Conservation (phyloP, 2,329 filamentous ascomycete genomes). For the Xylogone sp. region DNA sequence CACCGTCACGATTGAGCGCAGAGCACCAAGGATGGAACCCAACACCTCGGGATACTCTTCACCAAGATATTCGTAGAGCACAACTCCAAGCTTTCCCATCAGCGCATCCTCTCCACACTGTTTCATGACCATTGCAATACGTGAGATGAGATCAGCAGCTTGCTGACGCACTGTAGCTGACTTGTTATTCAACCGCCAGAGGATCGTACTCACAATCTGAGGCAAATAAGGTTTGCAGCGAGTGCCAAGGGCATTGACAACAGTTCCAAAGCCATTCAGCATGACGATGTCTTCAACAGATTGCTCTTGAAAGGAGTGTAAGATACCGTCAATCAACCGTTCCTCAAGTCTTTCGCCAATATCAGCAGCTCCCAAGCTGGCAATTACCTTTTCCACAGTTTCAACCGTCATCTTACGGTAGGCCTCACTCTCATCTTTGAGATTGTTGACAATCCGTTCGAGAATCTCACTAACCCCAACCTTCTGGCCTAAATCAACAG, state of each 20-base stretch:
- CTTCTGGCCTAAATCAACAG: constrained; percentile 94
- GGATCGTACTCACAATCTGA: constrained; percentile 93
- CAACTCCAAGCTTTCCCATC: constrained; percentile 91
- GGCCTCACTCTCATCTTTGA: constrained; percentile 96
- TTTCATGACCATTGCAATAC: constrained; percentile 98
- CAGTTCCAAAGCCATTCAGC: constrained; percentile 95
- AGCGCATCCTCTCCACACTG: constrained; percentile 95
- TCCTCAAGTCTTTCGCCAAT: constrained; percentile 92
- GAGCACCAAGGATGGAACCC: constrained; percentile 89
- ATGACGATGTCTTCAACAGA: constrained; percentile 94
- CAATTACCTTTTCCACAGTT: constrained; percentile 94
- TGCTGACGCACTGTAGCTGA: constrained; percentile 95
- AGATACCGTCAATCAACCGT: constrained; percentile 88
- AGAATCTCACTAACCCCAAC: constrained; percentile 96
- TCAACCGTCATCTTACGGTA: constrained; percentile 99
- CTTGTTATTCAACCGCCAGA: constrained; percentile 97
- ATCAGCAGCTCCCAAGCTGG: constrained; percentile 87
- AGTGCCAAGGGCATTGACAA: constrained; percentile 90
- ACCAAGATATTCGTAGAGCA: constrained; percentile 95
- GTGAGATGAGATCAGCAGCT: constrained; percentile 91
- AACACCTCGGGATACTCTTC: constrained; percentile 98
- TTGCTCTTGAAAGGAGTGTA: constrained; percentile 97
- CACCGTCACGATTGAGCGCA: constrained; percentile 94
- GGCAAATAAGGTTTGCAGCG: constrained; percentile 95
- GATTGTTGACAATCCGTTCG: constrained; percentile 86